phyloP scores from a whole-genome alignment of 106 monocot species.

The Phalaenopsis aphrodite region DNA sequence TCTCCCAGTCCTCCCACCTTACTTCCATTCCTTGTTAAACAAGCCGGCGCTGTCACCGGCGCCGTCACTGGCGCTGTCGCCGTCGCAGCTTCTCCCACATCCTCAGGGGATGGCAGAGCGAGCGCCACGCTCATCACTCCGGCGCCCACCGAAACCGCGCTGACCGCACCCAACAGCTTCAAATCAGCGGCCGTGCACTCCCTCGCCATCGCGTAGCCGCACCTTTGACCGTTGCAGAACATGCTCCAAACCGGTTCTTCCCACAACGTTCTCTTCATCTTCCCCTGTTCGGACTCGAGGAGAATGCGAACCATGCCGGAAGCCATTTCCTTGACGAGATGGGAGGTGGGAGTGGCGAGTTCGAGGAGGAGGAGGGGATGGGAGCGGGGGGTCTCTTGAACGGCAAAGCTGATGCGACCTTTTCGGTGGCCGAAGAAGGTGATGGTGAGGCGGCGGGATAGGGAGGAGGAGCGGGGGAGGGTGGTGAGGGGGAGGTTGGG shows the following conservation, averaged over 20 bases:
- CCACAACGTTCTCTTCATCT: constrained; percentile 21
- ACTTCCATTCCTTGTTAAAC: neutral
- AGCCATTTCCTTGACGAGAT: constrained; percentile 60
- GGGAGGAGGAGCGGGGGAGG: neutral
- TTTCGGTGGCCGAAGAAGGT: constrained; percentile 48
- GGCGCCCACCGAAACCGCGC: constrained; percentile 44
- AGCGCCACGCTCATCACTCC: constrained; percentile 26
- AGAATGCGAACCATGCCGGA: constrained; percentile 48
- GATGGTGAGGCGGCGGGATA: constrained; percentile 15
- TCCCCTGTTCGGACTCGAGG: constrained; percentile 38
- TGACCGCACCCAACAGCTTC: constrained; percentile 24
- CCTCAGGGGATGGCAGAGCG: neutral
- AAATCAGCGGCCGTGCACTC: constrained; percentile 18
- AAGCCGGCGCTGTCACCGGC: neutral
- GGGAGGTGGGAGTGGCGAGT: constrained; percentile 30
- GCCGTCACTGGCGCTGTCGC: no score
- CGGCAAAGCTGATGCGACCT: constrained; percentile 42
- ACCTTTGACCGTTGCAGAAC: constrained; percentile 45
- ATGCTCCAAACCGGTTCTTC: constrained; percentile 54
- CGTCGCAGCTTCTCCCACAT: no score
- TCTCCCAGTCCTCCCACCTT: neutral
- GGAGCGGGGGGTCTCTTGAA: constrained; percentile 25
- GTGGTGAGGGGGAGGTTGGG: neutral
- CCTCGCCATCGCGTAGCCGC: constrained; percentile 39
- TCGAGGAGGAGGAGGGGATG: constrained; percentile 38